phyloP scores from a whole-genome alignment of 2,329 filamentous ascomycete genomes.

The Diplodia scrobiculata region DNA sequence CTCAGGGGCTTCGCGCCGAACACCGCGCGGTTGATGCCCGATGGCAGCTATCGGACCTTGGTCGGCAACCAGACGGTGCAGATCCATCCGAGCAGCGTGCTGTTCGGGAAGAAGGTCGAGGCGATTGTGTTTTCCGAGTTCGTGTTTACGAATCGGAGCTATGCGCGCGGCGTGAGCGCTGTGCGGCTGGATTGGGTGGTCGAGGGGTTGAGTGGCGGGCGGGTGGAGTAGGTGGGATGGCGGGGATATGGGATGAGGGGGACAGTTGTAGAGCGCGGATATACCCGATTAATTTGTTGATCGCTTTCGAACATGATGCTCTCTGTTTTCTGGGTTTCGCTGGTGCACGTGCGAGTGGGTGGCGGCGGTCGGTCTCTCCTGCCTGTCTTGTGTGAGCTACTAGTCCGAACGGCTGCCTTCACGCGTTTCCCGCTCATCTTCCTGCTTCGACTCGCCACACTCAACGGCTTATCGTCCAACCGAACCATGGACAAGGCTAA shows the following conservation, averaged over 20 bases:
- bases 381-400: no score
- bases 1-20: constrained; percentile 62
- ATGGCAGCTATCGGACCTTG: constrained; percentile 64
- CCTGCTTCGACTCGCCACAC: no score
- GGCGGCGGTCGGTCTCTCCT: no score
- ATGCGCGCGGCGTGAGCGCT: constrained; percentile 63
- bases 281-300: neutral
- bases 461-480: no score
- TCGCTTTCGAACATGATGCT: neutral
- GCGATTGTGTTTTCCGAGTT: constrained; percentile 68
- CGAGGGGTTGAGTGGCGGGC: constrained; percentile 47
- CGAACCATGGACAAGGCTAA: no score
- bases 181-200: constrained; percentile 65
- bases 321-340: neutral
- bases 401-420: no score
- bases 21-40: constrained; percentile 61
- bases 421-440: no score
- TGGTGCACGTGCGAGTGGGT: no score
- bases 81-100: constrained; percentile 63
- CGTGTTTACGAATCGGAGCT: constrained; percentile 66
- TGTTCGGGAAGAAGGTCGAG: constrained; percentile 63
- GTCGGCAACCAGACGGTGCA: constrained; percentile 63
- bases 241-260: neutral
- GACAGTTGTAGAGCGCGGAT: neutral
- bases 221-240: neutral